Evolutionary conservation across 148 eudicot genomes (phyloP).

Genomic region (Spergularia bocconei): DNA sequence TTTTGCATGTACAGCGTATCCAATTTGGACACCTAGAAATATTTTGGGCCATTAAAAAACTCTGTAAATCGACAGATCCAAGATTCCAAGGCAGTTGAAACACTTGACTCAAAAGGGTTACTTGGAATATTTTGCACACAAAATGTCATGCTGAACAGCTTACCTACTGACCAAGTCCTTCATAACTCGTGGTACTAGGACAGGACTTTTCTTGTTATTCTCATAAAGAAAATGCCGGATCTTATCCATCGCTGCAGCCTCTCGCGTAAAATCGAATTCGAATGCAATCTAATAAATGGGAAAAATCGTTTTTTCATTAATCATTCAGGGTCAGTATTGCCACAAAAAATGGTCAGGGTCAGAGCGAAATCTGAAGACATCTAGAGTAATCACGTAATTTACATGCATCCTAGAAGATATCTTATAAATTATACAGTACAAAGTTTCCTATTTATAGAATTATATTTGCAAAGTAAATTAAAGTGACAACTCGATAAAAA

Average conservation of each 20-base stretch:
- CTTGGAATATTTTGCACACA: not conserved
- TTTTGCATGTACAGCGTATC: not conserved
- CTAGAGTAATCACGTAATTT: too few species aligned
- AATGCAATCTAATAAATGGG: constrained; percentile 59
- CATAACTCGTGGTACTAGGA: constrained; percentile 69
- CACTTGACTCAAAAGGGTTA: not conserved
- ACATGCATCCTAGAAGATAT: too few species aligned
- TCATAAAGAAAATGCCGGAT: constrained; percentile 59
- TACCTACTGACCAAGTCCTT: constrained; percentile 72
- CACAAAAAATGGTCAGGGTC: not conserved
- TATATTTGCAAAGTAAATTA: too few species aligned
- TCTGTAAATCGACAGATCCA: not conserved
- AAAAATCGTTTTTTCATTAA: constrained; percentile 4
- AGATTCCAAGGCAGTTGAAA: not conserved
- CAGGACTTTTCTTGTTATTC: constrained; percentile 76
- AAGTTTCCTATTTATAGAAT: too few species aligned
- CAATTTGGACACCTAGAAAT: not conserved
- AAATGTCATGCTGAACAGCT: constrained; percentile 5
- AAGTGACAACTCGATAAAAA: too few species aligned
- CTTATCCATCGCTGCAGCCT: constrained; percentile 91
- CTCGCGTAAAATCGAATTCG: constrained; percentile 78
- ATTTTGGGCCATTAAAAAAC: not conserved
- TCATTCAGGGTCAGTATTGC: not conserved
- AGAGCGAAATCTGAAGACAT: not conserved
- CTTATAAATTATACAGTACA: too few species aligned